phyloP scores from a whole-genome alignment of 139 green algal genomes.

The Picochlorum sp. region DNA sequence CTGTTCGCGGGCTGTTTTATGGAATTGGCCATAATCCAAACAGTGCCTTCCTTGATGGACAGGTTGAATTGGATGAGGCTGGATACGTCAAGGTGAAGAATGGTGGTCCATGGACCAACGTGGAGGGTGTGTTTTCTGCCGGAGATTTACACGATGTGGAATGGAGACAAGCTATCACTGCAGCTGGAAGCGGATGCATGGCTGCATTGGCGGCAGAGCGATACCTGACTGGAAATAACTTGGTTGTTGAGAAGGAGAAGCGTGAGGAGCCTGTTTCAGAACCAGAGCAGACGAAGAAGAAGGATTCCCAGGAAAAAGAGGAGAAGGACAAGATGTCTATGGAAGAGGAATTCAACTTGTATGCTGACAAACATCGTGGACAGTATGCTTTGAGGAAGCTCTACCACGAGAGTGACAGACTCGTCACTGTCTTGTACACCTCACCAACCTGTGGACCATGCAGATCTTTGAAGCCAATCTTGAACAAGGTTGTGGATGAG shows the following conservation, averaged over 20 bases:
- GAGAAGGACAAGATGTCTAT: neutral
- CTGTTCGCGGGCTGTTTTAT: slow-evolving; percentile 90
- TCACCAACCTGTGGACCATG: slow-evolving; percentile 67
- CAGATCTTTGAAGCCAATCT: slow-evolving; percentile 91
- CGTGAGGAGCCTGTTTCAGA: neutral
- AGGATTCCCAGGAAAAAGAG: neutral
- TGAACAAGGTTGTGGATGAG: slow-evolving; percentile 76
- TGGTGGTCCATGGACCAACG: slow-evolving; percentile 44
- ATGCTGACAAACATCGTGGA: slow-evolving; percentile 64
- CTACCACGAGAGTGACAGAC: slow-evolving; percentile 87
- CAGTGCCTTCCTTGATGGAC: slow-evolving; percentile 44
- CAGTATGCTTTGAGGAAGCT: slow-evolving; percentile 92
- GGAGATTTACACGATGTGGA: slow-evolving; percentile 87
- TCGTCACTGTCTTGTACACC: slow-evolving; percentile 89
- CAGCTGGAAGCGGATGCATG: slow-evolving; percentile 84
- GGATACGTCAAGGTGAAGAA: slow-evolving; percentile 69
- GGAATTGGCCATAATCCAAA: slow-evolving; percentile 97
- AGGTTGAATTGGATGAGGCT: slow-evolving; percentile 73
- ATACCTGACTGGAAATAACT: slow-evolving; percentile 56
- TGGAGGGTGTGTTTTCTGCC: slow-evolving; percentile 81
- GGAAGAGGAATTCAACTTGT: slow-evolving; percentile 10
- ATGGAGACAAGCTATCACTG: slow-evolving; percentile 87
- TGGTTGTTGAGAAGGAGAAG: neutral
- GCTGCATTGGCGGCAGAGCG: slow-evolving; percentile 81
- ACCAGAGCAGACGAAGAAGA: neutral